These are phyloP conservation scores for Draba incana DNA, from an alignment of 345 rosid genomes.

Conservation along the genomic window DNA sequence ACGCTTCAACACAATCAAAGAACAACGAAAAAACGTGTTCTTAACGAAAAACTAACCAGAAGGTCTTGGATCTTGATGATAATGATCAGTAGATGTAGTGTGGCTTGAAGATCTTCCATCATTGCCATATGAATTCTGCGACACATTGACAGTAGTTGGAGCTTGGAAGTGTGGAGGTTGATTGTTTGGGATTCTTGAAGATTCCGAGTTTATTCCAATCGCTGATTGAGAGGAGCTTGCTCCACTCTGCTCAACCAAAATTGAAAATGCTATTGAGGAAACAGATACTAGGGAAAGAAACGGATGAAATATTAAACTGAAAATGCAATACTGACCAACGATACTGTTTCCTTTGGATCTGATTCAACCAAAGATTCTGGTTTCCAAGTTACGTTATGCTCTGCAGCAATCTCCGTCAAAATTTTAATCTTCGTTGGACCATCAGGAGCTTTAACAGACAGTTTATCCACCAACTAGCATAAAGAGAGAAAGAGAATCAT, in stretches of 20 bases:
- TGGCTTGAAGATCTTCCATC: constrained; percentile 45
- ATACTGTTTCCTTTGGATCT: constrained; percentile 53
- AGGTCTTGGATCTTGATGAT: constrained; percentile 43
- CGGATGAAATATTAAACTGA: not conserved
- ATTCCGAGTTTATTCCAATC: constrained; percentile 38
- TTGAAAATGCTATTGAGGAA: constrained; percentile 21
- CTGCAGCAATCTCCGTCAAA: constrained; percentile 73
- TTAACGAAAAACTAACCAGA: constrained; percentile 44
- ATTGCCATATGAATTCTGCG: constrained; percentile 38
- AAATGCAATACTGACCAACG: constrained; percentile 31
- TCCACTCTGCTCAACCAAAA: constrained; percentile 61
- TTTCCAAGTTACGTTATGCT: constrained; percentile 82
- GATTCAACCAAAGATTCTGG: constrained; percentile 60
- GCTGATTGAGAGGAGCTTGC: constrained; percentile 50
- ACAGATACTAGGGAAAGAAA: constrained; percentile 6
- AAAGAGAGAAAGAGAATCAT: constrained; percentile 12
- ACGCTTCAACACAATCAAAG: constrained; percentile 11
- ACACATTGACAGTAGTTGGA: constrained; percentile 35
- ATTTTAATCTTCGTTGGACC: constrained; percentile 74
- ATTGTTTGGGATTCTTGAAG: constrained; percentile 46
- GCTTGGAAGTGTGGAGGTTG: constrained; percentile 47
- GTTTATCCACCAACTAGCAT: constrained; percentile 74
- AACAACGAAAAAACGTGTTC: not conserved
- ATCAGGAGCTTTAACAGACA: constrained; percentile 86
- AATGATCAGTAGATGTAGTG: constrained; percentile 33